A percentile compares a stretch with the other conserved stretches of the same genome.
Evolutionary conservation across 2,329 filamentous ascomycete genomes (phyloP).

Genomic region (Aspergillus thermomutatus): DNA sequence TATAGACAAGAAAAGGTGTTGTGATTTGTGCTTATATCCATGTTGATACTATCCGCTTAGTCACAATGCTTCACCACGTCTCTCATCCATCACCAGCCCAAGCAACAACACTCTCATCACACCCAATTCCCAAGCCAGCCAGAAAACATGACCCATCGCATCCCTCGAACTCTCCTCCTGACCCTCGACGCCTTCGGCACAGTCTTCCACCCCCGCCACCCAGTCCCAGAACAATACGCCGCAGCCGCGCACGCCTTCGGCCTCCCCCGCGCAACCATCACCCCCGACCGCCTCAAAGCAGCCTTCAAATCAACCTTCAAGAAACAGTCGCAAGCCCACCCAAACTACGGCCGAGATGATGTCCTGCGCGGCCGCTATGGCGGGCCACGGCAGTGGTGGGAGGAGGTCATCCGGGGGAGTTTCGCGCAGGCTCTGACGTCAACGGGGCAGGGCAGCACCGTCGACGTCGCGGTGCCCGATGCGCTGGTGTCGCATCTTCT

Average conservation of each 20-base stretch:
- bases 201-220: constrained; percentile 40
- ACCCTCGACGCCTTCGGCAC: constrained; percentile 47
- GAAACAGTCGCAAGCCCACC: constrained; percentile 27
- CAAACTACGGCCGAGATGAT: constrained; percentile 44
- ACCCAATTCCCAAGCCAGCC: not conserved
- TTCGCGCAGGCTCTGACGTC: constrained; percentile 27
- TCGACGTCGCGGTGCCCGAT: constrained; percentile 25
- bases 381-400: constrained; percentile 45
- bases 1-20: too few relatives aligned
- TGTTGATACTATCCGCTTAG: not conserved
- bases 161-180: constrained; percentile 34
- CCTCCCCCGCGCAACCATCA: constrained; percentile 26
- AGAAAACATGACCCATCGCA: not conserved
- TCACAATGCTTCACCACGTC: not conserved
- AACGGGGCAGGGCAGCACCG: constrained; percentile 2
- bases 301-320: constrained; percentile 39
- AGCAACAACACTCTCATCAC: not conserved
- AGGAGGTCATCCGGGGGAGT: constrained; percentile 37
- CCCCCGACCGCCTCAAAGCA: constrained; percentile 24
- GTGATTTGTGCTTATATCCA: too few relatives aligned
- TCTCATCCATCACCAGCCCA: not conserved
- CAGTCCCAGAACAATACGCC: constrained; percentile 41
- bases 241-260: constrained; percentile 36
- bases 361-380: constrained; percentile 33
- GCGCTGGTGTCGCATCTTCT: constrained; percentile 34